phyloP scores from a whole-genome alignment of 2,329 filamentous ascomycete genomes.

The Plectosphaerella plurivora region DNA sequence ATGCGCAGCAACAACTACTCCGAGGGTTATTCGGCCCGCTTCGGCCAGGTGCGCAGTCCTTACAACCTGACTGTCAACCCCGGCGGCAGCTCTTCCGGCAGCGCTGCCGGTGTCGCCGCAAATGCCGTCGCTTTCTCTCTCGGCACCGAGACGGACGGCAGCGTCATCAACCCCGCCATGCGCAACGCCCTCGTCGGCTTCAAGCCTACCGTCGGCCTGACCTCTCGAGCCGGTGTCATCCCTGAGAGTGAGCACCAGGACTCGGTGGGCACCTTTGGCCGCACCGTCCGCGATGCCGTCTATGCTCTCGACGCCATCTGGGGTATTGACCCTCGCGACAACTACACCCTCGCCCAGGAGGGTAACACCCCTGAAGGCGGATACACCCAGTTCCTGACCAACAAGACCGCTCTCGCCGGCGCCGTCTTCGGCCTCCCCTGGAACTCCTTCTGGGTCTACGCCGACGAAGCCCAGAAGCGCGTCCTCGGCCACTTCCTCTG shows the following conservation, averaged over 20 bases:
- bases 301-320: conserved; percentile 65
- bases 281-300: conserved; percentile 64
- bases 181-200: conserved; percentile 67
- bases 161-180: conserved; percentile 68
- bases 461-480: conserved; percentile 48
- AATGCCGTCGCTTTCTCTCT: conserved; percentile 61
- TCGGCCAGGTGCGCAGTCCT: conserved; percentile 59
- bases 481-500: conserved; percentile 47
- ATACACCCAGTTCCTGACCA: conserved; percentile 53
- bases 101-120: conserved; percentile 58
- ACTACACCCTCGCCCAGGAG: conserved; percentile 57
- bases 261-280: conserved; percentile 62
- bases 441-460: conserved; percentile 65
- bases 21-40: conserved; percentile 61
- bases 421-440: conserved; percentile 69
- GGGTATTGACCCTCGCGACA: conserved; percentile 58
- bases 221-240: conserved; percentile 56
- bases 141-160: conserved; percentile 72
- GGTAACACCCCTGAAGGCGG: conserved; percentile 49
- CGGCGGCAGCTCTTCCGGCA: conserved; percentile 65
- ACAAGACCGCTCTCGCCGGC: conserved; percentile 48
- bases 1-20: conserved; percentile 66
- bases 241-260: conserved; percentile 67
- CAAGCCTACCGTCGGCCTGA: conserved; percentile 72
- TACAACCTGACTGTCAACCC: conserved; percentile 68